These are phyloP conservation scores for Phyllosticta citrichinensis DNA, from an alignment of 2,329 filamentous ascomycete genomes.

Conservation along the genomic window DNA sequence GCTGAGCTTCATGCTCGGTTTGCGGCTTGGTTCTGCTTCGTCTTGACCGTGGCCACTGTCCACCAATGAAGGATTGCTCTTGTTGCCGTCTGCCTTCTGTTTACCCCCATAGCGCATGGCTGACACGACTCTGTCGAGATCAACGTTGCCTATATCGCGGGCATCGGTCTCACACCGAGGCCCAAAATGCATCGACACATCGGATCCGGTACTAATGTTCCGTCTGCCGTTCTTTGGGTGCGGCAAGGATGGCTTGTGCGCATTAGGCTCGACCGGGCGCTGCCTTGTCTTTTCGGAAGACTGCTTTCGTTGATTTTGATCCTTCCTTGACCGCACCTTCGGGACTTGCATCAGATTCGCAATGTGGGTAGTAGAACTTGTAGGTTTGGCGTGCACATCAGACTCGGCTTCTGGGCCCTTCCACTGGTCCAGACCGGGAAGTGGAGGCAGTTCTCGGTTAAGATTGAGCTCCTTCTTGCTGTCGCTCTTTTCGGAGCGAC, in stretches of 20 bases:
- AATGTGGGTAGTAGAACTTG: slow-evolving; percentile 10
- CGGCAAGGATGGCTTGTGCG: not conserved
- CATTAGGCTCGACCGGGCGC: not conserved
- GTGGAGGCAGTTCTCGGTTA: slow-evolving; percentile 38
- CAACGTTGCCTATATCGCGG: not conserved
- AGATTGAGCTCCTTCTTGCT: slow-evolving; percentile 30
- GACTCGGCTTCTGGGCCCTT: slow-evolving; percentile 15
- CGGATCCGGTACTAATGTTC: not conserved
- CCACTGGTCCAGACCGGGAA: slow-evolving; percentile 36
- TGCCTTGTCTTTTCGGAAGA: slow-evolving; percentile 2
- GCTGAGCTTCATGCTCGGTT: slow-evolving; percentile 17
- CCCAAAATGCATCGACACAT: not conserved
- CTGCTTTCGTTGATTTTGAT: slow-evolving; percentile 2
- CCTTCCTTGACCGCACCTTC: not conserved
- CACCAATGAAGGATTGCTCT: slow-evolving; percentile 9
- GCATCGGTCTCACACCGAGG: not conserved
- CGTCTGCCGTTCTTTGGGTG: not conserved
- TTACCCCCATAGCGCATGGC: slow-evolving; percentile 18
- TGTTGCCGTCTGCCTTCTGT: slow-evolving; percentile 14
- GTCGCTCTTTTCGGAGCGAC: slow-evolving; percentile 17
- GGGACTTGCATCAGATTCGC: slow-evolving; percentile 12
- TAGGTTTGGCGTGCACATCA: slow-evolving; percentile 7
- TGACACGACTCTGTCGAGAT: slow-evolving; percentile 13
- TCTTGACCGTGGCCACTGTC: slow-evolving; percentile 9
- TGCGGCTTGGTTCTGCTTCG: slow-evolving; percentile 12